These are phyloP conservation scores for Aspergillus leporis DNA, from an alignment of 495 filamentous ascomycete species.

Conservation along the genomic window DNA sequence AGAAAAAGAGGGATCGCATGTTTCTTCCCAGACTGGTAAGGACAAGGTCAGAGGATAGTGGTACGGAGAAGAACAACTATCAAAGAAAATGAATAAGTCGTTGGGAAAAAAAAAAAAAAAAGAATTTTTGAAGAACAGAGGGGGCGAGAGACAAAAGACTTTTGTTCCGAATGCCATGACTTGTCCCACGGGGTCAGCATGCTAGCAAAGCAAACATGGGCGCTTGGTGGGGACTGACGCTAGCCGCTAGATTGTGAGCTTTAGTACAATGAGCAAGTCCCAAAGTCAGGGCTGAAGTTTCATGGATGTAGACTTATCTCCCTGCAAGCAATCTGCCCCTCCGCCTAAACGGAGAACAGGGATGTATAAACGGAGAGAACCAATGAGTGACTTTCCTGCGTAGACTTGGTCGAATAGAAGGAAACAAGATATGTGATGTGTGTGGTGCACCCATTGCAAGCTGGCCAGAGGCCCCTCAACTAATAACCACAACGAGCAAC, in stretches of 20 bases:
- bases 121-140: neutral
- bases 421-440: neutral
- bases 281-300: neutral
- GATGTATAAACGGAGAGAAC: neutral
- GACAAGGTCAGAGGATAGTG: neutral
- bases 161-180: neutral
- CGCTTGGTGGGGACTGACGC: neutral
- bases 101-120: neutral
- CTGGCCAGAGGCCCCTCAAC: neutral
- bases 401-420: neutral
- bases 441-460: neutral
- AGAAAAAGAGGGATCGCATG: neutral
- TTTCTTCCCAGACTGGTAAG: neutral
- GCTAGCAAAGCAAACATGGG: neutral
- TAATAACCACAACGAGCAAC: neutral
- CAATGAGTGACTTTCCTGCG: neutral
- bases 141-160: neutral
- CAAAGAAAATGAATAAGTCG: neutral
- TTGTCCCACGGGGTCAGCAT: neutral
- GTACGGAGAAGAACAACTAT: neutral
- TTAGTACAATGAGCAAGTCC: slow-evolving; percentile 2
- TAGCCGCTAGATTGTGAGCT: neutral
- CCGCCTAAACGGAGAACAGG: neutral
- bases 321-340: slow-evolving; percentile 3
- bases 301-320: slow-evolving; percentile 5